Conservation (phyloP, 768 basidiomycete species). For the Sporobolomyces pararoseus region DNA sequence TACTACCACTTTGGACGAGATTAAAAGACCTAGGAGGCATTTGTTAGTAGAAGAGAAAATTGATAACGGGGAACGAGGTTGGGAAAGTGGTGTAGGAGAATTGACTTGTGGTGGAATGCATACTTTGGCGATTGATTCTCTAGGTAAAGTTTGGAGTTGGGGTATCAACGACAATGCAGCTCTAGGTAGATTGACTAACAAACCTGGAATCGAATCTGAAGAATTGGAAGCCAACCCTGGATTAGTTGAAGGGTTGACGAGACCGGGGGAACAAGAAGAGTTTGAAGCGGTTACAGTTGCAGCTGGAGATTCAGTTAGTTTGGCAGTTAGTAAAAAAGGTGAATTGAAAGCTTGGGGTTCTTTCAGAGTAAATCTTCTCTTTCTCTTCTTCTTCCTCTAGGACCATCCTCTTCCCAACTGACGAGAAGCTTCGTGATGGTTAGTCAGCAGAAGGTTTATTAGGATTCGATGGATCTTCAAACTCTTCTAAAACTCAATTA, state of each 20-base stretch:
- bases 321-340: constrained; percentile 73
- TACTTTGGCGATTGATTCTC: constrained; percentile 79
- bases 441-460: constrained; percentile 66
- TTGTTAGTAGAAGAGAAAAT: constrained; percentile 73
- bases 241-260: constrained; percentile 46
- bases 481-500: constrained; percentile 65
- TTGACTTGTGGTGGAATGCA: constrained; percentile 84
- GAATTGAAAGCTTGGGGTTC: constrained; percentile 82
- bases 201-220: constrained; percentile 48
- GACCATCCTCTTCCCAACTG: neutral
- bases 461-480: constrained; percentile 62
- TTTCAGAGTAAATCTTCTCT: constrained; percentile 63
- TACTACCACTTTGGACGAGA: constrained; percentile 63
- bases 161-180: constrained; percentile 53
- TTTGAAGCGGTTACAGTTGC: constrained; percentile 80
- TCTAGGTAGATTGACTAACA: constrained; percentile 49
- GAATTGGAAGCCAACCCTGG: constrained; percentile 50
- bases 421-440: neutral
- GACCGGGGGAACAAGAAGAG: constrained; percentile 53
- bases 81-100: constrained; percentile 64
- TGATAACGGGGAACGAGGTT: constrained; percentile 65
- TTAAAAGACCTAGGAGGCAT: constrained; percentile 70
- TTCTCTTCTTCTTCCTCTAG: neutral
- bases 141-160: constrained; percentile 64
- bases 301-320: constrained; percentile 82